Percentiles rank a stretch among this genome's conserved stretches.
Evolutionary conservation across 1,139 yeast species (phyloP).

Genomic region (Pichia sp.): DNA sequence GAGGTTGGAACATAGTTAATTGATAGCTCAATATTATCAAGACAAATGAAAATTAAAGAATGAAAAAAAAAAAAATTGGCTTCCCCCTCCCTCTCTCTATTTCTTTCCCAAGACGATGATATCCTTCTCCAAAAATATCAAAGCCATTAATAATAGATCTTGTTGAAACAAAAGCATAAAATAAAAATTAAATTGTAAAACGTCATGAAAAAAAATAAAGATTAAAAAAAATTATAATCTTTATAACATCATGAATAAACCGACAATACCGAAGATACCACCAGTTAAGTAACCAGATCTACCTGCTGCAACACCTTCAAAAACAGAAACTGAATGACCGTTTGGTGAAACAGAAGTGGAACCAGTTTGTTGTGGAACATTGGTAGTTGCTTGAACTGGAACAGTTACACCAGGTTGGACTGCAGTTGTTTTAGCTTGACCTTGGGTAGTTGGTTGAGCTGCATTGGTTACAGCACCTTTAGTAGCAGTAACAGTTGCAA

Average conservation of each 20-base stretch:
- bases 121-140: slow-evolving; percentile 13
- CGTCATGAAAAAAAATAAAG: neutral
- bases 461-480: slow-evolving; percentile 3
- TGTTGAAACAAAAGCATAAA: no score
- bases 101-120: slow-evolving; percentile 11
- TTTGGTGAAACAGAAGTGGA: slow-evolving; percentile 5
- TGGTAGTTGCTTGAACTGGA: slow-evolving; percentile 9
- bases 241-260: slow-evolving; percentile 12
- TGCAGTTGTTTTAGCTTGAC: slow-evolving; percentile 3
- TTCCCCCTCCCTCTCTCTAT: slow-evolving; percentile 16
- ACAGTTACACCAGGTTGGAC: slow-evolving; percentile 2
- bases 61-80: slow-evolving; percentile 2
- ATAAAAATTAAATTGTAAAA: neutral
- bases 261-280: slow-evolving; percentile 12
- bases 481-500: slow-evolving; percentile 4
- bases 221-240: neutral
- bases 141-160: neutral
- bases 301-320: slow-evolving; percentile 11
- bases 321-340: neutral
- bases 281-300: slow-evolving; percentile 8
- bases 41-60: neutral
- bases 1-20: slow-evolving; percentile 8
- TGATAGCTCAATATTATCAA: neutral
- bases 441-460: slow-evolving; percentile 17
- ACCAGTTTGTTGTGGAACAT: slow-evolving; percentile 16